Evolutionary conservation across 1,139 yeast species (phyloP).

Genomic region (Kluyveromyces marxianus): DNA sequence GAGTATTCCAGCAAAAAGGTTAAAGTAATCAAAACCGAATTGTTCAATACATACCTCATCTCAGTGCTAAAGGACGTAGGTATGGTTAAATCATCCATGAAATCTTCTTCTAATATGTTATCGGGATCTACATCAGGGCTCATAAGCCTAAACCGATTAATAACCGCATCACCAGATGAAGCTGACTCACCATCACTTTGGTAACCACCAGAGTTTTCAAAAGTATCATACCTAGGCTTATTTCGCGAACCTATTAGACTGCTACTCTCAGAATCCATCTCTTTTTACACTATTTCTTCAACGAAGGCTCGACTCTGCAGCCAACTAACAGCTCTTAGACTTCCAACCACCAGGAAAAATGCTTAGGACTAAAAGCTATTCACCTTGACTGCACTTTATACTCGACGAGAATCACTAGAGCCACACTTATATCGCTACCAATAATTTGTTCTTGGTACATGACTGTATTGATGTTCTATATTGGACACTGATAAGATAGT

Average conservation of each 20-base stretch:
- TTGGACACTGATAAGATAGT: too few species aligned
- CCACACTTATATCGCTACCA: too few species aligned
- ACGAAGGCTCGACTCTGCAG: too few species aligned
- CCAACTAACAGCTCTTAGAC: neutral
- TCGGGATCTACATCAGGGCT: conserved; percentile 11
- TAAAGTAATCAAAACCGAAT: conserved; percentile 41
- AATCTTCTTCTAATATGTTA: conserved; percentile 13
- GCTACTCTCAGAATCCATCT: neutral
- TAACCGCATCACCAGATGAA: conserved; percentile 4
- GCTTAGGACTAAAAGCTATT: too few species aligned
- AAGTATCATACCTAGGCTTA: neutral
- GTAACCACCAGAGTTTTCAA: conserved; percentile 3
- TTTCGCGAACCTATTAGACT: neutral
- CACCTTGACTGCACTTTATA: too few species aligned
- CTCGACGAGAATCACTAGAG: too few species aligned
- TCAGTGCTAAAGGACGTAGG: conserved; percentile 6
- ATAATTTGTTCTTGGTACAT: too few species aligned
- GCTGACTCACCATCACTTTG: conserved; percentile 12
- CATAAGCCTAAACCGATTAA: conserved; percentile 9
- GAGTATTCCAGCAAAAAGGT: conserved; percentile 46
- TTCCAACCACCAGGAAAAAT: neutral
- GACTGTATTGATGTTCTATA: too few species aligned
- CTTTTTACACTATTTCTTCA: neutral
- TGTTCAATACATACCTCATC: conserved; percentile 2
- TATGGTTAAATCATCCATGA: conserved; percentile 1